Evolutionary conservation across 2,329 filamentous ascomycete species (phyloP), one percentile per base, ranked within the genome.

Genomic region (Rutstroemia sp.): DNA sequence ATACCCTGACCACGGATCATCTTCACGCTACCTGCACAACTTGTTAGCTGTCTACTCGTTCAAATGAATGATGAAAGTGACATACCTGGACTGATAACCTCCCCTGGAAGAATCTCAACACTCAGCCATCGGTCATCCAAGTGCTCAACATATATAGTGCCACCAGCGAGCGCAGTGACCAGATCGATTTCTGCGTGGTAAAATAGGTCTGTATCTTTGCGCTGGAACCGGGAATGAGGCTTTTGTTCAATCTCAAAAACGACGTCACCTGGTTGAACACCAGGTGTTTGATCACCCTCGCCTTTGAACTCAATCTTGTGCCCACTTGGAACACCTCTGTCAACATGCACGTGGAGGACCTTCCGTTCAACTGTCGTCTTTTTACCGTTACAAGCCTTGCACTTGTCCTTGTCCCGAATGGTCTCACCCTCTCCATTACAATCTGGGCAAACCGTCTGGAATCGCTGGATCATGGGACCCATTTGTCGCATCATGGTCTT

Each of bases 401-500:
- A 99, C 69, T 90, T 88, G 73, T 99, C 94, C 79, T 95, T 95
- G 65, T 97, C 92, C 70, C 89, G 90, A 73, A 99, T 92, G 63
- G 87, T 91, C 78, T 99, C 94, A 59, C 94, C 92, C 74, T 99
- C 94, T 61, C 95, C 95, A 67, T 94, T 92, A 73, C 94, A 99
- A 76, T 99, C 95, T 27, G 92, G 89, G 82, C 94, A 99, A 67
- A 96, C 92, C 30, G 92, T 97, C 80, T 99, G 94, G 84, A 99
- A 99, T 57, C 94, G 89, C 78, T 99, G 95, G 67, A 99, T 97
- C 94, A 99, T 99, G 58, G 94, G 94, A 51, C 94, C 94, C 92
- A 99, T 97, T 76, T 99, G 94, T 71, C 95, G 88, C 94, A 99
- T 96, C 92, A 99, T 97, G 42, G 89, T 96, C 87, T 97, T 97